Evolutionary conservation across 2,329 filamentous ascomycete genomes (phyloP), one percentile per base, ranked within the genome.

Genomic region (Stachybotrys elegans): DNA sequence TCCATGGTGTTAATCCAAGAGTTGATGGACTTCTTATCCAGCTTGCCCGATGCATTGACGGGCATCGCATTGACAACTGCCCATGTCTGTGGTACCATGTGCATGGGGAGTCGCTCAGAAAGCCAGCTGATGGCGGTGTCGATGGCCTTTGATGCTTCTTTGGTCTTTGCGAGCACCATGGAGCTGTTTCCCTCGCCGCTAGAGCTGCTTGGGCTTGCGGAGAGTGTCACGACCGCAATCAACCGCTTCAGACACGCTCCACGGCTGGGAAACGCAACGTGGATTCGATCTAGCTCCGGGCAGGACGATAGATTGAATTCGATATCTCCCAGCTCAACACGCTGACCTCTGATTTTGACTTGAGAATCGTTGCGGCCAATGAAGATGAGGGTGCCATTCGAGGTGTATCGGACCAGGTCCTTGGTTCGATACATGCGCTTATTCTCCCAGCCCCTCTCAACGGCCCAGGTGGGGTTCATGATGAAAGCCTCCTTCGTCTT

Each of bases 301-400:
- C n/a, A n/a, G n/a, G n/a, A n/a, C n/a, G 7, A 8, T 7, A 34
- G 7, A 8, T 34, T 12, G 6, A 8, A n/a, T 29, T 57, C 51
- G 16, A 56, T 46, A 27, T 54, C 53, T 11, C 43, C 50, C 11
- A 75, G 62, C 59, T 74, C 80, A 40, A 77, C 64, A 43, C 75
- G 58, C 46, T 71, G 78, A 20, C 80, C 81, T 22, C 70, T 66
- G 11, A 81, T 56, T 55, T 81, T 81, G 40, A 80, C 68, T 52
- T 80, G 76, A 0, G 68, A 68, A 49, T 81, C 76, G 48, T 75
- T 76, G 19, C 78, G 65, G 31, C 75, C 75, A 35, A 73, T 55
- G 42, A 68, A 73, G 0, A 65, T 50, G 5, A 75, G 52, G 22
- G 54, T 52, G 2, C 67, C 66, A 36, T 69, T 61, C 1, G 56